A percentile compares a stretch with the other conserved stretches of the same genome.
These are phyloP conservation scores for Trametes sanguinea DNA, from an alignment of 768 basidiomycete genomes.

Conservation along the genomic window DNA sequence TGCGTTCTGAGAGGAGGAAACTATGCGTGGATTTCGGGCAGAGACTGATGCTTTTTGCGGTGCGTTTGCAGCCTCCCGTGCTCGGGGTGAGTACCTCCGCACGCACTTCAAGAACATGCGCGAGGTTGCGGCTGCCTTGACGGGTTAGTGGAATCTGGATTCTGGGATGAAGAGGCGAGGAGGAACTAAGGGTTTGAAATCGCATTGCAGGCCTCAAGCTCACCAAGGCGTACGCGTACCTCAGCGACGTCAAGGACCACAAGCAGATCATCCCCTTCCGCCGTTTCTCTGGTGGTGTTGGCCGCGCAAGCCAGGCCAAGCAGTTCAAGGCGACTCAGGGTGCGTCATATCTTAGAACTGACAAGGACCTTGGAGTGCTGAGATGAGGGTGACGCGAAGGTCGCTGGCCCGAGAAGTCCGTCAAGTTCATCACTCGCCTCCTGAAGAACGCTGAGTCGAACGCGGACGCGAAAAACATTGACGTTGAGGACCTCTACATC, in stretches of 20 bases:
- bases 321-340: slow-evolving; percentile 97
- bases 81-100: slow-evolving; percentile 95
- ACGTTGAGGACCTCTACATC: slow-evolving; percentile 89
- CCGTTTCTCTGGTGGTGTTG: slow-evolving; percentile 93
- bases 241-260: slow-evolving; percentile 93
- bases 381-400: slow-evolving; percentile 48
- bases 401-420: slow-evolving; percentile 99
- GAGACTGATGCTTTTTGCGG: slow-evolving; percentile 12
- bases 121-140: slow-evolving; percentile 93
- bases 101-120: slow-evolving; percentile 99
- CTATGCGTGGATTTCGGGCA: background rate
- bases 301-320: slow-evolving; percentile 92
- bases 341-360: slow-evolving; percentile 40
- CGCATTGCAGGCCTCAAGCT: slow-evolving; percentile 74
- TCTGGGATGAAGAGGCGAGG: background rate
- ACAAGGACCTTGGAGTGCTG: background rate
- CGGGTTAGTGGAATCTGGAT: slow-evolving; percentile 53
- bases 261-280: slow-evolving; percentile 97
- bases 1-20: slow-evolving; percentile 38
- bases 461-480: slow-evolving; percentile 95
- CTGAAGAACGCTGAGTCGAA: slow-evolving; percentile 99
- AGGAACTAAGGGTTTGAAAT: slow-evolving; percentile 15
- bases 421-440: slow-evolving; percentile 91
- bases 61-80: slow-evolving; percentile 69
- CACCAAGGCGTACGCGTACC: slow-evolving; percentile 93